Base-by-base conservation (phyloP, 2,329 filamentous ascomycete genomes). In the Hymenoscyphus scutula region DNA sequence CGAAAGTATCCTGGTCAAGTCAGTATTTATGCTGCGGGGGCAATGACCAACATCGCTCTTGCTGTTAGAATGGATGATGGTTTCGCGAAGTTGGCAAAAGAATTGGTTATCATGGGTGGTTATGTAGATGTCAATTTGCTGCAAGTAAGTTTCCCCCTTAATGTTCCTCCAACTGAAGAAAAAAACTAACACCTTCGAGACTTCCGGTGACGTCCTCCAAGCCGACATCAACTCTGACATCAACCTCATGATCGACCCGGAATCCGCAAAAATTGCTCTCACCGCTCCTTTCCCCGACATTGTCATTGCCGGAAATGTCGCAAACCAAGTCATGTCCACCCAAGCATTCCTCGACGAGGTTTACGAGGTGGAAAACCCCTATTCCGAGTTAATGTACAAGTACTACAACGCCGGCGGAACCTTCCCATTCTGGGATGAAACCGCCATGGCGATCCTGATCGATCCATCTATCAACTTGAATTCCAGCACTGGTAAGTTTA, bases 221-320 rank as follows among this genome's bases (percentile, higher is more conserved):
- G 71, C 70, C 11, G 69, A 73, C 62, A 62, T 72, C 38, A 71
- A 70, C 58, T 72, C 66, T 10, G 70, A 79, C 65, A 80, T 81
- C 69, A 83, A 82, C 70, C 69, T 82, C 2, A 81, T 81, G 74
- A 77, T 81, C 48, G 80, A 83, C 59, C 80, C 80, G 1, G 80
- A 82, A 69, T 78, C 76, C 2, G 73, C 79, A 19, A 81, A 82
- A 65, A 81, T 82, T 57, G 79, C 79, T 0, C 67, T 83, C 19
- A 80, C 76, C 1, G 79, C 81, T 6, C 69, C 75, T 32, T 82
- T 81, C 65, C 77, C 78, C 6, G 77, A 76, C 45, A 81, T 79
- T 60, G 74, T 76, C 30, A 74, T 81, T 61, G 77, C 75, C 13
- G 77, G 78, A 2, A 80, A 81, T 63, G 77, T 76, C 51, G 79